A percentile compares a stretch with the other conserved stretches of the same genome.
Conservation (phyloP, 2,329 filamentous ascomycete species). For the Bimuria novae-zelandiae region DNA sequence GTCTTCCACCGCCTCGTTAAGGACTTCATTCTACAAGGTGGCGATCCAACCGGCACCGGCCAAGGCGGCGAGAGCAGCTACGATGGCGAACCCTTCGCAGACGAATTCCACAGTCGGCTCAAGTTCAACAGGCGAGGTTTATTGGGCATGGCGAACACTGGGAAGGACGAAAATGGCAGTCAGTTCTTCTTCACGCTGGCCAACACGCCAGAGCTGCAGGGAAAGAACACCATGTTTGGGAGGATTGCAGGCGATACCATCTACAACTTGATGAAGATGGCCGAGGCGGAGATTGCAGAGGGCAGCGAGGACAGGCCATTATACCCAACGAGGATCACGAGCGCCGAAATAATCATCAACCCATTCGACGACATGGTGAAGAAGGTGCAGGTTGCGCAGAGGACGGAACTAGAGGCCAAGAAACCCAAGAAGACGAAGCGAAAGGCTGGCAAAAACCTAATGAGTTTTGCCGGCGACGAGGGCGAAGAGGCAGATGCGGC, state of each 20-base stretch:
- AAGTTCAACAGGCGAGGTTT: slow-evolving; percentile 92
- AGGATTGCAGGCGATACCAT: slow-evolving; percentile 91
- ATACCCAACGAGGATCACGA: slow-evolving; percentile 80
- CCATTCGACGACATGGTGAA: slow-evolving; percentile 82
- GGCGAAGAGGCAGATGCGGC: slow-evolving; percentile 60
- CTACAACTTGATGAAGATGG: slow-evolving; percentile 94
- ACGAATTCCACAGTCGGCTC: slow-evolving; percentile 89
- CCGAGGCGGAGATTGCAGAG: slow-evolving; percentile 77
- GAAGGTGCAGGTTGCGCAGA: slow-evolving; percentile 61
- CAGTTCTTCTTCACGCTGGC: slow-evolving; percentile 97
- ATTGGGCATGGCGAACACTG: slow-evolving; percentile 94
- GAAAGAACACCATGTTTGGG: slow-evolving; percentile 92
- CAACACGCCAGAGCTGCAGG: slow-evolving; percentile 79
- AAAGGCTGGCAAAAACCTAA: slow-evolving; percentile 74
- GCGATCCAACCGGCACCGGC: slow-evolving; percentile 91
- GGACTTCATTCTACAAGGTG: slow-evolving; percentile 91
- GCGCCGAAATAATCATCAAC: slow-evolving; percentile 77
- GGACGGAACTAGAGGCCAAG: slow-evolving; percentile 52
- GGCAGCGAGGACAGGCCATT: slow-evolving; percentile 80
- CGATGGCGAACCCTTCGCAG: slow-evolving; percentile 78
- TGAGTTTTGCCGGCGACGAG: slow-evolving; percentile 75
- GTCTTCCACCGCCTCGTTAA: slow-evolving; percentile 93
- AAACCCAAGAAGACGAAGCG: slow-evolving; percentile 63
- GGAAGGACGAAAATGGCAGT: slow-evolving; percentile 83
- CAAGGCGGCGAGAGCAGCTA: slow-evolving; percentile 92